Base-by-base conservation (phyloP, 768 basidiomycete species). In the Kwoniella sp. region DNA sequence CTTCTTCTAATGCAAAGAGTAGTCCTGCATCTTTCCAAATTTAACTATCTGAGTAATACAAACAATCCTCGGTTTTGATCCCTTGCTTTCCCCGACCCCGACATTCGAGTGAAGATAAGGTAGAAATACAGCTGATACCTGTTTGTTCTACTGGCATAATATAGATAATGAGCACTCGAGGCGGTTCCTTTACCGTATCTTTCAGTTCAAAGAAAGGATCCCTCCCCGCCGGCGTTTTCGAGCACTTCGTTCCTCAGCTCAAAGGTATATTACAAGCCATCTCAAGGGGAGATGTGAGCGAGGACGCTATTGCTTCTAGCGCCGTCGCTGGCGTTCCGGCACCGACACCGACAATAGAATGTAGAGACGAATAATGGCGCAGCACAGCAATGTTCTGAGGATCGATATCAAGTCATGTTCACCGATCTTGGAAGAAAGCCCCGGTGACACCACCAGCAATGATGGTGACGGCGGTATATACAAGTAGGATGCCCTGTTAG, bases 401-500 rank as follows among this genome's bases (percentile, higher is more conserved):
- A n/a, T n/a, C n/a, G n/a, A n/a, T n/a, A n/a, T n/a, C n/a, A n/a
- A n/a, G n/a, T n/a, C n/a, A n/a, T n/a, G n/a, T 17, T 53, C 53
- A 36, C 44, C 29, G 13, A 27, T 51, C 47, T 25, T 47, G 50
- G 2, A 59, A 30, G 36, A 59, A 58, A 5, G 52, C 25, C 15
- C 64, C 64, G n/a, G 52, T 60, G 12, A 49, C 46, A 24, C 67
- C 67, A 21, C 72, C 75, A 7, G 58, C 49, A 10, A 74, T 55
- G 54, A 74, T 77, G 2, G 69, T 62, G 19, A 62, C 52, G 1
- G 72, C 75, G 8, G 72, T 72, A 29, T 70, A 77, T 12, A 77
- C 47, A 19, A 77, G 49, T 2, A 63, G 22, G 24, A 63, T 36
- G 37, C 61, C 61, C 61, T 63, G 21, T 13, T n/a, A n/a, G 48